phyloP scores from a whole-genome alignment of 306 rosid genomes.

The Abrus pulchellus region DNA sequence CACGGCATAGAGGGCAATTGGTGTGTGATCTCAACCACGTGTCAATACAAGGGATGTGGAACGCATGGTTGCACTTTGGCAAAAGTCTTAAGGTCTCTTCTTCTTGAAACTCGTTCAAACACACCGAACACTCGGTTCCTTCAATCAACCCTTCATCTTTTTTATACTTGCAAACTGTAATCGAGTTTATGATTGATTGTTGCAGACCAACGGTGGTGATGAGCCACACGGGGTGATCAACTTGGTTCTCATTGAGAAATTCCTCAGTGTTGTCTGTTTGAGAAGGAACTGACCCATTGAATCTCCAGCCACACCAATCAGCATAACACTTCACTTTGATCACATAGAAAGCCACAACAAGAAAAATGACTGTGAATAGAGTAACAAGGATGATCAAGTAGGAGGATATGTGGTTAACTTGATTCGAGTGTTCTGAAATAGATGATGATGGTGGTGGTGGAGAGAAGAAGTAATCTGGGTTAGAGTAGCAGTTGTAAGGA shows the following conservation, averaged over 20 bases:
- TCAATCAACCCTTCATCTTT: conserved; percentile 70
- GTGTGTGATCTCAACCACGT: conserved; percentile 80
- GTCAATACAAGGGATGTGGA: conserved; percentile 74
- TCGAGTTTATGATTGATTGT: conserved; percentile 74
- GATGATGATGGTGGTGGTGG: conserved; percentile 55
- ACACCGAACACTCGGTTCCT: conserved; percentile 77
- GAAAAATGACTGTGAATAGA: conserved; percentile 52
- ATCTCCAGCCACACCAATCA: conserved; percentile 50
- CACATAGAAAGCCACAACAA: conserved; percentile 60
- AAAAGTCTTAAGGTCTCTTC: conserved; percentile 64
- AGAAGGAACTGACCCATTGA: conserved; percentile 30
- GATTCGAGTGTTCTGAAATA: conserved; percentile 24
- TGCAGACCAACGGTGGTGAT: conserved; percentile 73
- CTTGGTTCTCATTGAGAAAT: conserved; percentile 58
- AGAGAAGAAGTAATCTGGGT: conserved; percentile 52
- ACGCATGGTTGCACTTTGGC: conserved; percentile 82
- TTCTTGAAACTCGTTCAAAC: conserved; percentile 73
- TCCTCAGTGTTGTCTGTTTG: conserved; percentile 50
- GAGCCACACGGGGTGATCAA: conserved; percentile 78
- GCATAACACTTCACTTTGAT: conserved; percentile 62
- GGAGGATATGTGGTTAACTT: conserved; percentile 53
- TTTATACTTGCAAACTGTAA: conserved; percentile 60
- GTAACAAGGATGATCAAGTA: conserved; percentile 57
- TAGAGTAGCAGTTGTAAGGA: conserved; percentile 60
- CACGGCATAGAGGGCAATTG: conserved; percentile 81